These are phyloP conservation scores for Isatis lusitanica DNA, from an alignment of 441 rosid species.

Conservation along the genomic window DNA sequence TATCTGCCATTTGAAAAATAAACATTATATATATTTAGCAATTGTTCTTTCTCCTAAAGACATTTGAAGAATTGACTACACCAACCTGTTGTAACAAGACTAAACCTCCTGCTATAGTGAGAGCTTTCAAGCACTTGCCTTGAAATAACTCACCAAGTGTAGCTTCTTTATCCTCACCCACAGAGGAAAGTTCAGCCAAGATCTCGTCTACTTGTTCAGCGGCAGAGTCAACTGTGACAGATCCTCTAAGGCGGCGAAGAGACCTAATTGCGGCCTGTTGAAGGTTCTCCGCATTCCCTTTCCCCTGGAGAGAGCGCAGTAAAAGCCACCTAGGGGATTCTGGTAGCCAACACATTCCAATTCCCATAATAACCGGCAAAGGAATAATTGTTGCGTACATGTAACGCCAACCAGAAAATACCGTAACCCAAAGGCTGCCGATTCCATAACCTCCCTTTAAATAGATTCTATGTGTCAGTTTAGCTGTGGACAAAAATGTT, in stretches of 20 bases:
- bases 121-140: conserved; percentile 93
- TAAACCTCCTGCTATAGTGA: conserved; percentile 78
- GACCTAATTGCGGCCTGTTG: conserved; percentile 61
- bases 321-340: conserved; percentile 96
- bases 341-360: conserved; percentile 96
- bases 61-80: conserved; percentile 15
- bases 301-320: conserved; percentile 74
- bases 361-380: conserved; percentile 80
- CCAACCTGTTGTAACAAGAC: conserved; percentile 94
- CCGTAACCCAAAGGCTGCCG: conserved; percentile 81
- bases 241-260: conserved; percentile 78
- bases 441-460: conserved; percentile 93
- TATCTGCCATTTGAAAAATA: conserved; percentile 50
- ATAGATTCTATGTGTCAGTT: conserved; percentile 24
- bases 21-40: conserved; percentile 19
- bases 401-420: conserved; percentile 88
- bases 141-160: conserved; percentile 61
- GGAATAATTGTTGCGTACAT: conserved; percentile 83
- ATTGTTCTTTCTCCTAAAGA: conserved; percentile 1
- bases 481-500: neutral
- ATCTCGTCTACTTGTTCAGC: conserved; percentile 76
- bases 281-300: conserved; percentile 66
- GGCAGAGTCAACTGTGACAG: conserved; percentile 64
- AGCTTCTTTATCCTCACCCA: conserved; percentile 74
- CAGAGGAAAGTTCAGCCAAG: conserved; percentile 61